Base-by-base conservation (phyloP, 257 asterid species). In the Paulownia fortunei region DNA sequence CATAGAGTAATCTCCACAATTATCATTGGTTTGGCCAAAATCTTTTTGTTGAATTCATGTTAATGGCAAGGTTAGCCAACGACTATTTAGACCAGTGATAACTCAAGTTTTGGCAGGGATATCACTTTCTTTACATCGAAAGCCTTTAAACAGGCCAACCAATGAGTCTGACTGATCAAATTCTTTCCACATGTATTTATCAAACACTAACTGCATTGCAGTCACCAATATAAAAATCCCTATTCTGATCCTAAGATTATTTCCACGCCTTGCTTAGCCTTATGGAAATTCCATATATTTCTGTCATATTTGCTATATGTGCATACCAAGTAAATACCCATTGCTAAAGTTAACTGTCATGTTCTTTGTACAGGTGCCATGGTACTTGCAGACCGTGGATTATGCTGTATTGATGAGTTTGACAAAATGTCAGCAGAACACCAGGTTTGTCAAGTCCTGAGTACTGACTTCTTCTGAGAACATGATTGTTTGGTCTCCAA, bases 351-450 rank as follows among this genome's bases (percentile, higher is more conserved):
- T 51, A 71, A 70, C 61, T 24, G 49, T 56, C 19, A 27, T 71
- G 19, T 64, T 67, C 74, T 36, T 74, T 82, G 80, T 77, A 73
- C 74, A 95, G 98, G 99, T 74, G 99, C 99, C 37, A 95, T 95
- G 99, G 99, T 95, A 84, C 97, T 93, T 79, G 98, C 99, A 13
- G 99, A 95, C 87, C 86, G 97, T 77, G 98, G 99, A 60, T 81
- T 95, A 71, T 95, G 99, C 86, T 93, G 99, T 83, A 95, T 95
- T 79, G 99, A 95, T 30, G 99, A 95, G 89, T 95, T 95, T 84
- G 99, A 95, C 83, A 95, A 95, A 88, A 85, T 95, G 99, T 87
- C 98, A 49, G 96, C 97, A 26, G 97, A 93, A 82, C 96, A 93
- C 86, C 99, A 95, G 98, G 99, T 95, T 75, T 73, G 67, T 72